phyloP scores from a whole-genome alignment of 345 rosid species.

The Carallia brachiata region DNA sequence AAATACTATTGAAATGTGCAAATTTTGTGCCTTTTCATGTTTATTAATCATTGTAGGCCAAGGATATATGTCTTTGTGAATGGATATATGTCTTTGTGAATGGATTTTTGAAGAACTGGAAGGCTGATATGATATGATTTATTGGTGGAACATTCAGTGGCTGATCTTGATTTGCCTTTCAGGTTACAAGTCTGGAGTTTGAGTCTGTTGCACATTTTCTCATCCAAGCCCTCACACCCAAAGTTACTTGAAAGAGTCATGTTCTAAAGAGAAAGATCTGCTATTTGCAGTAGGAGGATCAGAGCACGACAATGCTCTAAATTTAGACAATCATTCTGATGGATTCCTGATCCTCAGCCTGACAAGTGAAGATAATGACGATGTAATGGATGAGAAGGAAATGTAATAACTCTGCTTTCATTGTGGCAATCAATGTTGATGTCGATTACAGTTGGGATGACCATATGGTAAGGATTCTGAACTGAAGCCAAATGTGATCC shows the following conservation, averaged over 20 bases:
- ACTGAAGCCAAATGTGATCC: not conserved
- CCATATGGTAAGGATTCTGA: not conserved
- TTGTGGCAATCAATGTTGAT: not conserved
- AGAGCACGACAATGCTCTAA: not conserved
- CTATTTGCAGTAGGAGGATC: not conserved
- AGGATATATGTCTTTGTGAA: too few species aligned
- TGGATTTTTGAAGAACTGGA: too few species aligned
- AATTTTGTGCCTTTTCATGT: not conserved
- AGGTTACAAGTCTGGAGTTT: not conserved
- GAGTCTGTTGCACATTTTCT: not conserved
- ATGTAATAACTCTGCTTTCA: not conserved
- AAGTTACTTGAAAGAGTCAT: conserved; percentile 1
- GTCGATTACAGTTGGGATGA: not conserved
- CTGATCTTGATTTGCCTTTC: not conserved
- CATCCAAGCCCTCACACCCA: not conserved
- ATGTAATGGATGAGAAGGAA: conserved; percentile 4
- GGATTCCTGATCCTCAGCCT: not conserved
- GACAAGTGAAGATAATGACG: not conserved
- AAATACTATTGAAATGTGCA: not conserved
- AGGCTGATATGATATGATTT: not conserved
- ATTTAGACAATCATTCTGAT: conserved; percentile 3
- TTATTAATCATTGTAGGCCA: too few species aligned
- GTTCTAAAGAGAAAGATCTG: conserved; percentile 1
- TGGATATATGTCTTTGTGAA: too few species aligned
- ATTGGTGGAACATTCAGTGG: not conserved